phyloP scores from a whole-genome alignment of 106 monocot species.

The Posidonia australis region DNA sequence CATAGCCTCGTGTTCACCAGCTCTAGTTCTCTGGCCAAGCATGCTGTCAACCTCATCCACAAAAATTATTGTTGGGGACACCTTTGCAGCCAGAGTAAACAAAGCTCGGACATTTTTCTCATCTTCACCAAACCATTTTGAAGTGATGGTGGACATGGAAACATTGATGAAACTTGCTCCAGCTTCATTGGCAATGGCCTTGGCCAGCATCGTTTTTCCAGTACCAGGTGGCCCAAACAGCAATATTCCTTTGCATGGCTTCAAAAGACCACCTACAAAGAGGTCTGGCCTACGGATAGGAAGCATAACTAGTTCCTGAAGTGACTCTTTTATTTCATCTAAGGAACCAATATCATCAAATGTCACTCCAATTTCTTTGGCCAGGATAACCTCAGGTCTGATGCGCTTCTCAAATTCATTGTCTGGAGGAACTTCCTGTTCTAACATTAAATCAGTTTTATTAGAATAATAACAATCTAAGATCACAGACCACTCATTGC shows the following conservation, averaged over 20 bases:
- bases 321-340: slow-evolving; percentile 72
- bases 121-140: slow-evolving; percentile 98
- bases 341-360: slow-evolving; percentile 84
- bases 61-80: slow-evolving; percentile 79
- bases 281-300: slow-evolving; percentile 79
- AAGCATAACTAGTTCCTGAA: slow-evolving; percentile 89
- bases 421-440: slow-evolving; percentile 49
- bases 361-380: slow-evolving; percentile 75
- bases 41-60: slow-evolving; percentile 93
- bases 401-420: slow-evolving; percentile 91
- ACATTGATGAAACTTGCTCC: slow-evolving; percentile 88
- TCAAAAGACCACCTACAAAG: slow-evolving; percentile 79
- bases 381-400: slow-evolving; percentile 76
- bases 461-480: background rate
- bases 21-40: slow-evolving; percentile 73
- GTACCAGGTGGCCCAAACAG: slow-evolving; percentile 91
- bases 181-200: slow-evolving; percentile 88
- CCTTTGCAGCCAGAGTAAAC: slow-evolving; percentile 75
- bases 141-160: slow-evolving; percentile 88
- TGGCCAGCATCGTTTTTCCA: slow-evolving; percentile 84
- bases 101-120: slow-evolving; percentile 82
- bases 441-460: background rate
- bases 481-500: background rate
- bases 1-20: slow-evolving; percentile 85
- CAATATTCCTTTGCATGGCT: slow-evolving; percentile 85